Conservation (phyloP, 108 stramenopile species). For the Stephanodiscus triporus region DNA sequence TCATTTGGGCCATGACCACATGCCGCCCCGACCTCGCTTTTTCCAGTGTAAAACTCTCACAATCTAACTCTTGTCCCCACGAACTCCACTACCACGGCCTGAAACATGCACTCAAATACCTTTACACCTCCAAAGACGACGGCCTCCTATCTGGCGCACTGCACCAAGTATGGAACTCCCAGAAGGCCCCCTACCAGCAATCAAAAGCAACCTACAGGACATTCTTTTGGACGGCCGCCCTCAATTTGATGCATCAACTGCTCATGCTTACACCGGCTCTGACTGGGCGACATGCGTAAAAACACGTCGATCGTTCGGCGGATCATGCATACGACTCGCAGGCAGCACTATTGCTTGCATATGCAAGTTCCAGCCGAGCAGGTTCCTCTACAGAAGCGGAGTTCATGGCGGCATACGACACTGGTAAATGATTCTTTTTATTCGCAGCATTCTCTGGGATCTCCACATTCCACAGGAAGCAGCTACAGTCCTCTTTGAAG, state of each 20-base stretch:
- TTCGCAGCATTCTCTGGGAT: conserved; percentile 41
- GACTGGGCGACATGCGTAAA: conserved; percentile 7
- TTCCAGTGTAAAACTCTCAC: too few relatives aligned
- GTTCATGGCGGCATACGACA: conserved; percentile 10
- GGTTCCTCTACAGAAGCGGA: conserved; percentile 28
- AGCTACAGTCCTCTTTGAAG: conserved; percentile 27
- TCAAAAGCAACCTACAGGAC: conserved; percentile 2
- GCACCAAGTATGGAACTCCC: conserved; percentile 15
- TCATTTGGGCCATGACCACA: too few relatives aligned
- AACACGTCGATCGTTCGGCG: conserved; percentile 30
- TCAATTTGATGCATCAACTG: not conserved
- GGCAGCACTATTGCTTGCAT: conserved; percentile 32
- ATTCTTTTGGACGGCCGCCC: conserved; percentile 1
- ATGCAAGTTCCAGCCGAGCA: conserved; percentile 23
- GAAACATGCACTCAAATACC: not conserved
- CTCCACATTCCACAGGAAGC: conserved; percentile 25
- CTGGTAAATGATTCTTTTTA: conserved; percentile 28
- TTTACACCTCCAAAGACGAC: conserved; percentile 14
- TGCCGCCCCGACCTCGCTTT: too few relatives aligned
- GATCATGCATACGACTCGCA: conserved; percentile 28
- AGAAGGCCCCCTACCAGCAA: conserved; percentile 3
- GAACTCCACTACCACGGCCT: not conserved
- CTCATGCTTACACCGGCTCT: conserved; percentile 20
- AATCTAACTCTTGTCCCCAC: not conserved
- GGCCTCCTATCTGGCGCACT: conserved; percentile 29